These are phyloP conservation scores for Pseudomonodictys pantanalensis DNA, from an alignment of 495 filamentous ascomycete species.

Conservation along the genomic window DNA sequence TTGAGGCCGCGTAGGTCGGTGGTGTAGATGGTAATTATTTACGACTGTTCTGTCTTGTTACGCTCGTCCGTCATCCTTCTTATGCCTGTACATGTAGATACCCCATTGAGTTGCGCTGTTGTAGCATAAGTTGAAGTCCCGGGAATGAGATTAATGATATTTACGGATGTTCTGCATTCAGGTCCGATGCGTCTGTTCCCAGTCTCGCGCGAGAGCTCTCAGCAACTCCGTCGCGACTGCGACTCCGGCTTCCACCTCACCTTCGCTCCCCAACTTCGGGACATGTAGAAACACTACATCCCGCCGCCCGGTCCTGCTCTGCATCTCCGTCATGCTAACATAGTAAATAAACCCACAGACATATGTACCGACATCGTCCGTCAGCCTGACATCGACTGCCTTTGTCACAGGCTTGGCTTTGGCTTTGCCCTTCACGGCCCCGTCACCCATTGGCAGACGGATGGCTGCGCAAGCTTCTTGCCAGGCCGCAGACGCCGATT, in stretches of 20 bases:
- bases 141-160: too few relatives aligned
- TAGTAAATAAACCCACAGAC: slow-evolving; percentile 41
- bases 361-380: slow-evolving; percentile 39
- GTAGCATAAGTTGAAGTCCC: too few relatives aligned
- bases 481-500: slow-evolving; percentile 17
- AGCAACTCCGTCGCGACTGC: slow-evolving; percentile 13
- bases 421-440: not conserved
- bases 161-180: too few relatives aligned
- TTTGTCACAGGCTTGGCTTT: slow-evolving; percentile 10
- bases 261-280: slow-evolving; percentile 17
- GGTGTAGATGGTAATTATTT: too few relatives aligned
- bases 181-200: too few relatives aligned
- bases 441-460: not conserved
- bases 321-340: slow-evolving; percentile 29
- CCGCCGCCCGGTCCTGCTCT: slow-evolving; percentile 15
- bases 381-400: slow-evolving; percentile 25
- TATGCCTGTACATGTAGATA: too few relatives aligned
- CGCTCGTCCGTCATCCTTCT: too few relatives aligned
- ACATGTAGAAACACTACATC: slow-evolving; percentile 28
- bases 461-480: not conserved
- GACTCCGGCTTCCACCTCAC: slow-evolving; percentile 14
- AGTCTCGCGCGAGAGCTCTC: slow-evolving; percentile 9
- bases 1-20: too few relatives aligned
- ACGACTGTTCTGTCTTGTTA: too few relatives aligned
- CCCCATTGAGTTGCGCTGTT: too few relatives aligned